Evolutionary conservation across 768 basidiomycete genomes (phyloP).

Genomic region (Hygrophorus russula): DNA sequence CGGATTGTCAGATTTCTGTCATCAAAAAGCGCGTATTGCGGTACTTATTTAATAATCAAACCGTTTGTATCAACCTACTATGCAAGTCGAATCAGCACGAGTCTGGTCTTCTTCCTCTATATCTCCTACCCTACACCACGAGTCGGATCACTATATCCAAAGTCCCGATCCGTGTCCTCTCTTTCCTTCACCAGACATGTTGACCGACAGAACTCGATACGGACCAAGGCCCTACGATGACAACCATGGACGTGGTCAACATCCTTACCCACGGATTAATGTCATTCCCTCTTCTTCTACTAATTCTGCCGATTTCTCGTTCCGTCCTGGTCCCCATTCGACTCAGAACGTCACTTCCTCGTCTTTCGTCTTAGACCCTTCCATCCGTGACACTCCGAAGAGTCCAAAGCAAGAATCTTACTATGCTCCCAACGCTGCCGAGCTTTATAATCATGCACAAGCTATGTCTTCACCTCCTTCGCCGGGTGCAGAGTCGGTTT

Average conservation of each 20-base stretch:
- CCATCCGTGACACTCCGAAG: conserved; percentile 11
- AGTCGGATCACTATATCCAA: too few species aligned
- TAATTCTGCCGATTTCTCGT: too few species aligned
- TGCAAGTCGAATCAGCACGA: not conserved
- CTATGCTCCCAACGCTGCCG: conserved; percentile 41
- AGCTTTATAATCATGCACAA: conserved; percentile 41
- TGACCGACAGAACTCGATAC: conserved; percentile 15
- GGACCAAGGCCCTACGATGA: conserved; percentile 6
- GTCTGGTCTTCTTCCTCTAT: not conserved
- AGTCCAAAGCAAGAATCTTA: conserved; percentile 32
- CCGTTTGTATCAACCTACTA: not conserved
- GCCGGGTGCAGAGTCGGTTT: conserved; percentile 20
- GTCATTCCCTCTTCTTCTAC: too few species aligned
- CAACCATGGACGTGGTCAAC: too few species aligned
- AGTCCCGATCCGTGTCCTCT: not conserved
- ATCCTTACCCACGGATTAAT: too few species aligned
- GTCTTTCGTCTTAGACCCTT: conserved; percentile 12
- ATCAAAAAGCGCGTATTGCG: not conserved
- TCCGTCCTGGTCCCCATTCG: too few species aligned
- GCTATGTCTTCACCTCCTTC: conserved; percentile 19
- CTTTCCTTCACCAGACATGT: conserved; percentile 16
- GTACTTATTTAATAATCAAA: not conserved
- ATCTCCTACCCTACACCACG: not conserved
- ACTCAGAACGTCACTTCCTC: not conserved
- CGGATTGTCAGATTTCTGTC: too few species aligned